Percentiles rank a stretch among this genome's conserved stretches.
Conservation (phyloP, 495 filamentous ascomycete species). For the Cenococcum geophilum region DNA sequence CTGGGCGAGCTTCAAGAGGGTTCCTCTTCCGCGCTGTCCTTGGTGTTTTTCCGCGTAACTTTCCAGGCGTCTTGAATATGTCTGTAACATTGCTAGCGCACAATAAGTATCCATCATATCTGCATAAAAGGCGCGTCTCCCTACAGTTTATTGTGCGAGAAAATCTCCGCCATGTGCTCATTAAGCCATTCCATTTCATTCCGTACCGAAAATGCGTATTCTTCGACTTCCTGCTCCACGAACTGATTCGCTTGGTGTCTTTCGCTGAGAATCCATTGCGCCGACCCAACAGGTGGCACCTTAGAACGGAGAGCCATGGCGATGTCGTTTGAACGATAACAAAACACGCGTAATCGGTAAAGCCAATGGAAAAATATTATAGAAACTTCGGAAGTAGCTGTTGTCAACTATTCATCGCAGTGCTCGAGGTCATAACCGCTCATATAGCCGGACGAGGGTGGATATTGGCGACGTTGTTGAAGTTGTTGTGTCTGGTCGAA, state of each 20-base stretch:
- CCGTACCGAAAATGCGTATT: constrained; percentile 78
- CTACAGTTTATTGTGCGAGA: constrained; percentile 76
- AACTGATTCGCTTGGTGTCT: constrained; percentile 57
- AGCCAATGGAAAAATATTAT: not conserved
- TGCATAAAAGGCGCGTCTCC: constrained; percentile 35
- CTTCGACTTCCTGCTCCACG: constrained; percentile 69
- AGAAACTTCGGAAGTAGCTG: not conserved
- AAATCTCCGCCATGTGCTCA: constrained; percentile 93
- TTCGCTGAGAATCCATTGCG: constrained; percentile 62
- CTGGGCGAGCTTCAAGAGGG: constrained; percentile 58
- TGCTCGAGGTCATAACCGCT: not conserved
- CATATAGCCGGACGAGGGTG: not conserved
- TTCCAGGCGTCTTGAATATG: constrained; percentile 93
- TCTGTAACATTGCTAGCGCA: constrained; percentile 70
- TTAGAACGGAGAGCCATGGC: constrained; percentile 36
- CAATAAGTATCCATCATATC: constrained; percentile 37
- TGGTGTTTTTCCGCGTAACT: constrained; percentile 88
- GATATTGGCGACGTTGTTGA: constrained; percentile 1
- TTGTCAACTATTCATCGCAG: not conserved
- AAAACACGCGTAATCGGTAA: constrained; percentile 9
- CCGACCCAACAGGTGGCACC: constrained; percentile 54
- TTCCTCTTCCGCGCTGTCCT: constrained; percentile 69
- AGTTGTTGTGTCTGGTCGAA: constrained; percentile 5
- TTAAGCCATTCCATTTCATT: constrained; percentile 95
- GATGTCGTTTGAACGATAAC: not conserved